Percentiles rank a stretch among this genome's conserved stretches.
These are phyloP conservation scores for Avena eriantha DNA, from an alignment of 176 grass and related monocot species.

Conservation along the genomic window DNA sequence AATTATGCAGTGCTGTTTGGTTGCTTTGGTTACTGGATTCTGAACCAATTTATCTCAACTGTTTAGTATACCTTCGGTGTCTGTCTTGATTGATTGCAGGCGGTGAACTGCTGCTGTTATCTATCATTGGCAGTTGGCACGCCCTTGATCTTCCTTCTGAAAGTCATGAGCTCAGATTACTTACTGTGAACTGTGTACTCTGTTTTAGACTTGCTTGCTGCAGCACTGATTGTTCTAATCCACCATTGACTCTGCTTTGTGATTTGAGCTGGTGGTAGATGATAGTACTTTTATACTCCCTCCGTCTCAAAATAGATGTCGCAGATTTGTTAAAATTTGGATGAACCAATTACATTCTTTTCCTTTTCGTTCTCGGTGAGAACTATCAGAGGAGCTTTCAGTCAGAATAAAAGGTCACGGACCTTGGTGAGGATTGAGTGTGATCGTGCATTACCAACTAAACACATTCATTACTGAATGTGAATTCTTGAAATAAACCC, in stretches of 20 bases:
- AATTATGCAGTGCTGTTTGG: background rate
- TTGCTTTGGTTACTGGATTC: background rate
- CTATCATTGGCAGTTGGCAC: background rate
- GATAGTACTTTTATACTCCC: background rate
- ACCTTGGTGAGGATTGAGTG: background rate
- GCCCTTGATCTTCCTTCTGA: conserved; percentile 1
- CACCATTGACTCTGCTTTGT: background rate
- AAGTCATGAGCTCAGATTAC: background rate
- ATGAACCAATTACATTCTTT: no score
- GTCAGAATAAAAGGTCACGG: background rate
- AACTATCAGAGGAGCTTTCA: no score
- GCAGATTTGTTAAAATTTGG: no score
- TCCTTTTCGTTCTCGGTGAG: no score
- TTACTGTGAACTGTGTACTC: background rate
- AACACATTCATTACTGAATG: background rate
- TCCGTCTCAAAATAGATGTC: no score
- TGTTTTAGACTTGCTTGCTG: background rate
- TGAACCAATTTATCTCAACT: background rate
- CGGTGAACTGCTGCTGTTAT: background rate
- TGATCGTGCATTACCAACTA: background rate
- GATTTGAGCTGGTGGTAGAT: background rate
- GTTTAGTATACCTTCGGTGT: no score
- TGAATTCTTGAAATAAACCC: background rate
- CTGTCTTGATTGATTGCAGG: background rate
- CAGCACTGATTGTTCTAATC: background rate